Evolutionary conservation across 1,284 basidiomycete genomes (phyloP).

Genomic region (Cryptococcus amylolentus): DNA sequence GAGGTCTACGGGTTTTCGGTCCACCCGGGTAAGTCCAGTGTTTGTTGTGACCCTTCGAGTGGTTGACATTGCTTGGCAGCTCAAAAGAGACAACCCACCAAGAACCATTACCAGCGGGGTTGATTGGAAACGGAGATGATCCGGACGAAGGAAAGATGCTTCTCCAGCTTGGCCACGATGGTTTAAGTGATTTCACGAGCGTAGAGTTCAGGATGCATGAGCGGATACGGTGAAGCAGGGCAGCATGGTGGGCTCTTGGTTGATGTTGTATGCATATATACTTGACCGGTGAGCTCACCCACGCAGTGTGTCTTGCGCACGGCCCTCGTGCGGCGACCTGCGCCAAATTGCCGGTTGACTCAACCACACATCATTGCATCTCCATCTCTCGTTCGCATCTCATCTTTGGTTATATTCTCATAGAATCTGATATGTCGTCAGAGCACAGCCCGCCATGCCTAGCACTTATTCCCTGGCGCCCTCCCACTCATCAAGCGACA

Average conservation of each 20-base stretch:
- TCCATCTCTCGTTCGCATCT: too few species aligned
- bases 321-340: too few species aligned
- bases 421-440: too few species aligned
- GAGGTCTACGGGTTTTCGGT: conserved; percentile 81
- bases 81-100: conserved; percentile 1
- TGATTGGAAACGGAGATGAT: conserved; percentile 5
- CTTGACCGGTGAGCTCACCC: neutral
- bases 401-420: too few species aligned
- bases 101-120: conserved; percentile 5
- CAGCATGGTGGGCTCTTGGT: too few species aligned
- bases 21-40: conserved; percentile 64
- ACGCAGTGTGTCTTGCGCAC: too few species aligned
- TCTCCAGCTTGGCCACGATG: conserved; percentile 45
- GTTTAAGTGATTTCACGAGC: conserved; percentile 55
- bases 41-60: neutral
- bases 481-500: too few species aligned
- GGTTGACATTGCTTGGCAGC: neutral
- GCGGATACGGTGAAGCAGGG: conserved; percentile 59
- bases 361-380: too few species aligned
- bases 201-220: conserved; percentile 71
- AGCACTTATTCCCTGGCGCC: too few species aligned
- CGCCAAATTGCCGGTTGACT: too few species aligned
- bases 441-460: too few species aligned
- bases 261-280: neutral
- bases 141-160: conserved; percentile 24